Conservation (phyloP, 2,329 filamentous ascomycete genomes). For the Fonsecaea erecta region DNA sequence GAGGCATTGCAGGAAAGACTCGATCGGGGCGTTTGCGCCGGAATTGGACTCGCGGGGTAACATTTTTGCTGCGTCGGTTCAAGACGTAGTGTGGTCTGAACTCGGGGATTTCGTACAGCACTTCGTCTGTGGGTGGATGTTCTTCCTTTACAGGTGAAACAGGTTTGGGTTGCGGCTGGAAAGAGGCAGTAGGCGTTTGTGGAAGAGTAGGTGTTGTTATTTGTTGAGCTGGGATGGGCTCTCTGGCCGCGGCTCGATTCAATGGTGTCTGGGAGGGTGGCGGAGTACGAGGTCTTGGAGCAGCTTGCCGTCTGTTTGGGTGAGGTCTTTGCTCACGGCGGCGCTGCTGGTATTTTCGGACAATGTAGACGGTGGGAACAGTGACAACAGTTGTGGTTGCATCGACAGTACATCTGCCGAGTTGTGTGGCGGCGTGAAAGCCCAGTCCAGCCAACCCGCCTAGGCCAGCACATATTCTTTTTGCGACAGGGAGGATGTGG, state of each 20-base stretch:
- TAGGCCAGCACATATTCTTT: conserved; percentile 28
- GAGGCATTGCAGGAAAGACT: conserved; percentile 15
- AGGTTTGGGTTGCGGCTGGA: neutral
- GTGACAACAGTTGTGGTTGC: conserved; percentile 14
- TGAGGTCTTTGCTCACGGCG: conserved; percentile 11
- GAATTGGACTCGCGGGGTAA: neutral
- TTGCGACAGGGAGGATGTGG: conserved; percentile 21
- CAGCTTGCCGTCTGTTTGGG: conserved; percentile 5
- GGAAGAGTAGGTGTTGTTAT: conserved; percentile 1
- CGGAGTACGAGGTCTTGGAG: conserved; percentile 3
- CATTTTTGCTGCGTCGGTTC: conserved; percentile 3
- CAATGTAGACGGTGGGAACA: conserved; percentile 26
- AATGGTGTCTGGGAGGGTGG: conserved; percentile 22
- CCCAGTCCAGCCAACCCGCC: conserved; percentile 6
- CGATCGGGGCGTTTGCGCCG: conserved; percentile 2
- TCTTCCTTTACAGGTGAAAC: neutral
- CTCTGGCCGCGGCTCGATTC: conserved; percentile 16
- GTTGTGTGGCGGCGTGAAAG: conserved; percentile 5
- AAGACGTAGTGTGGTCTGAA: conserved; percentile 15
- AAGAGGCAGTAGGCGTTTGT: neutral
- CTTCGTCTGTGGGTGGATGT: neutral
- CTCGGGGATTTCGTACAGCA: conserved; percentile 20
- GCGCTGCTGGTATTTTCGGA: conserved; percentile 23
- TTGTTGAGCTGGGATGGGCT: neutral
- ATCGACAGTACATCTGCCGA: conserved; percentile 12